Base-by-base conservation (phyloP, 257 asterid species). In the Euphrasia confusa region DNA sequence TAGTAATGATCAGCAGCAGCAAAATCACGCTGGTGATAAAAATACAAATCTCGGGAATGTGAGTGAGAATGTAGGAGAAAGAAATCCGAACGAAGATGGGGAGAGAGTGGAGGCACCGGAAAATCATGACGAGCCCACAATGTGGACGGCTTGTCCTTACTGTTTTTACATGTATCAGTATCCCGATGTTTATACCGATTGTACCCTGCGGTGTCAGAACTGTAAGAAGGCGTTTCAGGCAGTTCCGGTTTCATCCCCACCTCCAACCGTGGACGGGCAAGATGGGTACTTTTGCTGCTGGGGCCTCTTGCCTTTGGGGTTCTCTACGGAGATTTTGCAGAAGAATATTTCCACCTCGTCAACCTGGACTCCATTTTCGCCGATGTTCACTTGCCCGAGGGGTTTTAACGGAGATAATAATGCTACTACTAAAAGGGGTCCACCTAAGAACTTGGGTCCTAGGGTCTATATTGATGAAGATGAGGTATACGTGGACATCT, bases 121-220 rank as follows among this genome's bases (percentile, higher is more conserved):
- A 45, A 65, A 67, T 40, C 74, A 47, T 27, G 81, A 54, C 5
- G 84, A 61, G 2, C 54, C 58, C 35, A 68, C 73, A 53, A 80
- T 90, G 49, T 90, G 95, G 96, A 89, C 95, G 0, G 80, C 97
- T 0, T 92, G 99, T 56, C 99, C 99, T 9, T 89, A 89, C 45
- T 93, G 99, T 58, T 93, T 72, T 71, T 77, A 85, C 68, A 85
- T 93, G 95, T 90, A 79, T 9, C 94, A 89, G 82, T 89, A 84
- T 72, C 88, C 89, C 60, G 69, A 40, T 65, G 55, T 72, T 58
- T 92, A 92, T 67, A 71, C 54, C 15, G 96, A 89, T 10, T 89
- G 96, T 73, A 80, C 83, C 8, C 39, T 93, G 62, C 72, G 81
- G 63, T 93, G 97, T 71, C 92, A 82, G 76, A 80, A 81, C n/a